Percentiles rank a stretch among this genome's conserved stretches.
These are phyloP conservation scores for Schoenoplectus triqueter DNA, from an alignment of 202 grass and related monocot genomes.

Conservation along the genomic window DNA sequence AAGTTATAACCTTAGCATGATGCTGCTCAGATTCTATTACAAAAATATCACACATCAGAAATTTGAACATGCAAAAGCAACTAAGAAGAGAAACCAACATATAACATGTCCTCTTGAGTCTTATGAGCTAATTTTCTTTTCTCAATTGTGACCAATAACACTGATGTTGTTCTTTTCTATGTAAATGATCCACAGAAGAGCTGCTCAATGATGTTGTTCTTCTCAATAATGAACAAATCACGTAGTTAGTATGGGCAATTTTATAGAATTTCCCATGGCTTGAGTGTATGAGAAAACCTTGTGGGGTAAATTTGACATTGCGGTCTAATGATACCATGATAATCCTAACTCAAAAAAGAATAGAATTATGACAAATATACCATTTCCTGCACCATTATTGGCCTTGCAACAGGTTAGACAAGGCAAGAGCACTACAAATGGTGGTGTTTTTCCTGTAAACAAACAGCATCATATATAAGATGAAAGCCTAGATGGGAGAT, in stretches of 20 bases:
- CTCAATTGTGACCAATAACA: constrained; percentile 5
- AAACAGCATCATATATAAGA: constrained; percentile 11
- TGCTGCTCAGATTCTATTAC: constrained; percentile 50
- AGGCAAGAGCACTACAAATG: constrained; percentile 27
- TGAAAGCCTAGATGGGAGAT: neutral
- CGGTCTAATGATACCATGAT: neutral
- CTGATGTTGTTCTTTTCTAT: neutral
- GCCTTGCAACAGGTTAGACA: constrained; percentile 52
- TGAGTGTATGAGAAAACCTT: neutral
- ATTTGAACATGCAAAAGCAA: constrained; percentile 1
- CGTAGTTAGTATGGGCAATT: neutral
- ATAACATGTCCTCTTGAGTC: constrained; percentile 5
- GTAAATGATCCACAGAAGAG: neutral
- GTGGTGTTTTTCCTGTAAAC: constrained; percentile 48
- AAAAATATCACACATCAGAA: constrained; percentile 8
- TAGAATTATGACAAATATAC: constrained; percentile 41
- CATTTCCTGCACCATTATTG: constrained; percentile 41
- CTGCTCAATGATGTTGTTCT: too few species aligned
- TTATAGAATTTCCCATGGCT: neutral
- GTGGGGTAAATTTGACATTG: neutral
- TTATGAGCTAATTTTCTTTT: constrained; percentile 19
- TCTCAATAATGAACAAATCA: neutral
- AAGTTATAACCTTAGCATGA: constrained; percentile 56
- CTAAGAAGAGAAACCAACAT: neutral
- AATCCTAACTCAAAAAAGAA: constrained; percentile 2